A percentile compares a stretch with the other conserved stretches of the same genome.
Conservation (phyloP, 1,284 basidiomycete species). For the Irpex sp. region DNA sequence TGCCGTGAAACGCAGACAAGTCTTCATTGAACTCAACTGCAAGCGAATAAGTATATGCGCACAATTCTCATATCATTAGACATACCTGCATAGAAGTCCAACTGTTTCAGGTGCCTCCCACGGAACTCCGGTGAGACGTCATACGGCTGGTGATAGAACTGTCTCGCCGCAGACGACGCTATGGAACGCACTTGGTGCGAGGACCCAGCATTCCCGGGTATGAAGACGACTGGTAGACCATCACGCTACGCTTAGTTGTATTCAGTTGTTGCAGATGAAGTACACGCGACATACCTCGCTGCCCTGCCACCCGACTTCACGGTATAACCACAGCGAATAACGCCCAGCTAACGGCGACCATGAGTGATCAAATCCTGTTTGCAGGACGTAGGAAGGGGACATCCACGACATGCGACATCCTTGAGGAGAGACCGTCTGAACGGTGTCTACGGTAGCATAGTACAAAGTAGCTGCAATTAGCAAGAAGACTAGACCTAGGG, state of each 20-base stretch:
- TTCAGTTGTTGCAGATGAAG: constrained; percentile 11
- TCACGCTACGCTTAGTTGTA: constrained; percentile 34
- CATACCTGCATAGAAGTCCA: constrained; percentile 77
- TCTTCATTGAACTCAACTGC: constrained; percentile 97
- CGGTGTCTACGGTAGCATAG: constrained; percentile 23
- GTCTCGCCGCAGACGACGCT: constrained; percentile 83
- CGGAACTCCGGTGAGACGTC: constrained; percentile 48
- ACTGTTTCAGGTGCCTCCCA: constrained; percentile 43
- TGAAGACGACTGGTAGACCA: constrained; percentile 86
- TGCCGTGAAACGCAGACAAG: constrained; percentile 92
- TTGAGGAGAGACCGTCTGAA: constrained; percentile 48
- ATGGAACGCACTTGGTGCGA: constrained; percentile 94
- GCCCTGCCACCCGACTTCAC: constrained; percentile 84
- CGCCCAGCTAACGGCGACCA: constrained; percentile 70
- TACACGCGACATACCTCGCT: constrained; percentile 44
- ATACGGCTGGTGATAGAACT: constrained; percentile 66
- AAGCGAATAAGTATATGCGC: neutral
- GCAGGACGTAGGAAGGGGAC: constrained; percentile 86
- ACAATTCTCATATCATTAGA: neutral
- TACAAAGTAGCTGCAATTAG: constrained; percentile 22
- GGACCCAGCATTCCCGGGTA: constrained; percentile 96
- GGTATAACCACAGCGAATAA: constrained; percentile 88
- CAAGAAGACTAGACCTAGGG: constrained; percentile 19
- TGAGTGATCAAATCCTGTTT: constrained; percentile 54
- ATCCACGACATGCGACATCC: constrained; percentile 98